These are phyloP conservation scores for Aspergillus ochraceoroseus DNA, from an alignment of 2,329 filamentous ascomycete species.

Conservation along the genomic window DNA sequence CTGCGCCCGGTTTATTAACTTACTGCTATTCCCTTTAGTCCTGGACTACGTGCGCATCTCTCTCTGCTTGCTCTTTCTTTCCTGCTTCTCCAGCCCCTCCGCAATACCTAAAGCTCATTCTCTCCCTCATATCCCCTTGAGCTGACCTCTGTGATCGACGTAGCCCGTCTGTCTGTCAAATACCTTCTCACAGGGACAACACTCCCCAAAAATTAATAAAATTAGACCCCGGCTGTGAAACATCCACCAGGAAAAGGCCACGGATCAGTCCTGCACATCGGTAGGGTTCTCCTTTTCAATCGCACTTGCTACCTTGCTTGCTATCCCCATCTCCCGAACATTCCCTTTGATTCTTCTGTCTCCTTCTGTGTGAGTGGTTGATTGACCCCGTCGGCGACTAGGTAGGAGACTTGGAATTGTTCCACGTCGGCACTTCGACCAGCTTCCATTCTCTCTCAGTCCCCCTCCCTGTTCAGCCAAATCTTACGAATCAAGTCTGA, in stretches of 20 bases:
- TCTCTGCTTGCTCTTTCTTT: slow-evolving; percentile 11
- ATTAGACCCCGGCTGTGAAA: slow-evolving; percentile 20
- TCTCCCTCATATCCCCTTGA: not conserved
- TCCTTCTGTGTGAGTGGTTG: no score
- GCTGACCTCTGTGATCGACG: slow-evolving; percentile 4
- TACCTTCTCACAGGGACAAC: slow-evolving; percentile 1
- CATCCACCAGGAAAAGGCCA: slow-evolving; percentile 8
- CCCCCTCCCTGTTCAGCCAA: no score
- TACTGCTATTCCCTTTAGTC: slow-evolving; percentile 15
- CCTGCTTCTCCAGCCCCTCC: slow-evolving; percentile 20
- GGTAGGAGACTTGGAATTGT: no score
- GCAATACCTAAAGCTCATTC: slow-evolving; percentile 9
- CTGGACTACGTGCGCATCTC: slow-evolving; percentile 9
- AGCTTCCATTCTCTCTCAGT: no score
- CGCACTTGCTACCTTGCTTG: not conserved
- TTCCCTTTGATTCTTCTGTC: no score
- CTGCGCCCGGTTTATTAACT: slow-evolving; percentile 22
- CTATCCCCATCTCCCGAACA: not conserved
- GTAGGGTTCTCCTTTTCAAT: slow-evolving; percentile 14
- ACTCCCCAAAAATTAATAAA: slow-evolving; percentile 12
- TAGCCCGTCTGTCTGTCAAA: slow-evolving; percentile 2
- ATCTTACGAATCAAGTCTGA: no score
- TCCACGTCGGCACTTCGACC: no score
- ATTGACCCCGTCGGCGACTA: no score
- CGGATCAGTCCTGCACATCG: slow-evolving; percentile 6